Evolutionary conservation across 2,329 filamentous ascomycete genomes (phyloP), one percentile per base, ranked within the genome.

Genomic region (Uncinocarpus reesii): DNA sequence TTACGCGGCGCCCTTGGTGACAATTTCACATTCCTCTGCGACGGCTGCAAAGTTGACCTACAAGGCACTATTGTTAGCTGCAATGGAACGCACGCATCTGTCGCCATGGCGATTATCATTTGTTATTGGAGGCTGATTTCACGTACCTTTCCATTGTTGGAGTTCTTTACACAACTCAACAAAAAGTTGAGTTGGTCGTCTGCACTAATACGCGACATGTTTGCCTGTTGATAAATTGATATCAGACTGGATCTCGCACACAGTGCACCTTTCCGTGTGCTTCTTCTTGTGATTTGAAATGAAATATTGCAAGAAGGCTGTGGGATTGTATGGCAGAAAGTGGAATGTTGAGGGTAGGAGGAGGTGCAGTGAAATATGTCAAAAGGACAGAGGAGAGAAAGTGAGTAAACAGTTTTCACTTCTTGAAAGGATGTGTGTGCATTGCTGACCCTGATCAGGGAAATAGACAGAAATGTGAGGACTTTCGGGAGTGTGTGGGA

Each of bases 1-100:
- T 73, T 74, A 86, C 83, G 81, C 82, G 18, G 83, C 83, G 11
- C 75, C 80, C 64, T 83, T 83, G 62, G 67, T 71, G 28, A 81
- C 71, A 31, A 86, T 82, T 18, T 63, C 66, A 35, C 80, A 77
- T 56, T 84, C 80, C 13, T 71, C 66, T 8, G 79, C 79, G n/a
- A 86, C 83, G 42, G 73, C 71, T 4, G 64, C 66, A 55, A 84
- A 86, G 58, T 86, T 77, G 4, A 83, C 72, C 81, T 85, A 48
- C n/a, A n/a, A n/a, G n/a, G n/a, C n/a, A n/a, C n/a, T 46, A 13
- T 37, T 21, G 8, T 8, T 6, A 24, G 56, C 45, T 50, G 50
- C n/a, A 23, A 23, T 21, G 11, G 21, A 21, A 23, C 26, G 24
- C 18, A 24, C 37, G 11, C 42, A 18, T 16, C 28, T 18, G 16